phyloP scores from a whole-genome alignment of 2,329 filamentous ascomycete species.

The Aureobasidium subglaciale region DNA sequence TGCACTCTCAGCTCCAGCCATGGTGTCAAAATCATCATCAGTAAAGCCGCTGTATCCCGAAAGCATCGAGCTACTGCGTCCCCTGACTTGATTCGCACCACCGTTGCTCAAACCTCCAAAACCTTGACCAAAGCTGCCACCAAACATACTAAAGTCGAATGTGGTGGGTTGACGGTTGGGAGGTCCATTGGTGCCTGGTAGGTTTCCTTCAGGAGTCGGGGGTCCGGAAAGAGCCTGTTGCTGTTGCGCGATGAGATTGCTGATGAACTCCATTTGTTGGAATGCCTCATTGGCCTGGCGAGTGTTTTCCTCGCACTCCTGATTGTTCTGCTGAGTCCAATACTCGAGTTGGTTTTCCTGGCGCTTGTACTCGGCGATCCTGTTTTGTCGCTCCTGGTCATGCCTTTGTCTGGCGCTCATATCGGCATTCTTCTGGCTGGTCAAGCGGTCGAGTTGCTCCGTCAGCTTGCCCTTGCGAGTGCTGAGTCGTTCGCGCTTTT shows the following conservation, averaged over 20 bases:
- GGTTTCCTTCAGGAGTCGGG: constrained; percentile 52
- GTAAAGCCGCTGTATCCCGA: constrained; percentile 46
- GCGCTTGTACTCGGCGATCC: constrained; percentile 27
- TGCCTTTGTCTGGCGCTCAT: constrained; percentile 29
- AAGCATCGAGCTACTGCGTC: constrained; percentile 46
- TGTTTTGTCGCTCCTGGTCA: constrained; percentile 25
- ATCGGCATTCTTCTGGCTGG: constrained; percentile 57
- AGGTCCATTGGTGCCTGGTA: constrained; percentile 43
- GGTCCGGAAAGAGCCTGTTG: constrained; percentile 21
- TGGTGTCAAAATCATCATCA: constrained; percentile 27
- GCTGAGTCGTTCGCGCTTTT: constrained; percentile 66
- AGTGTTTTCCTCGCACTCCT: constrained; percentile 31
- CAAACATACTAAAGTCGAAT: constrained; percentile 17
- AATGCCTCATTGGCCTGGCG: constrained; percentile 34
- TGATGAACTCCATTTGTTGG: constrained; percentile 30
- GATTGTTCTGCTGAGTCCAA: constrained; percentile 33
- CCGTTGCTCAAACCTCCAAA: constrained; percentile 11
- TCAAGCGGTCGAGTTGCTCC: constrained; percentile 63
- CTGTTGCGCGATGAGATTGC: constrained; percentile 23
- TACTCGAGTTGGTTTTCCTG: constrained; percentile 33
- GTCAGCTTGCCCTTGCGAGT: constrained; percentile 65
- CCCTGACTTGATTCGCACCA: constrained; percentile 32
- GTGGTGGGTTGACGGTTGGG: constrained; percentile 20
- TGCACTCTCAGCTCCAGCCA: constrained; percentile 7
- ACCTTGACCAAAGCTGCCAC: constrained; percentile 15